Base-by-base conservation (phyloP, 2,329 filamentous ascomycete genomes). In the Penicillium rolfsii region DNA sequence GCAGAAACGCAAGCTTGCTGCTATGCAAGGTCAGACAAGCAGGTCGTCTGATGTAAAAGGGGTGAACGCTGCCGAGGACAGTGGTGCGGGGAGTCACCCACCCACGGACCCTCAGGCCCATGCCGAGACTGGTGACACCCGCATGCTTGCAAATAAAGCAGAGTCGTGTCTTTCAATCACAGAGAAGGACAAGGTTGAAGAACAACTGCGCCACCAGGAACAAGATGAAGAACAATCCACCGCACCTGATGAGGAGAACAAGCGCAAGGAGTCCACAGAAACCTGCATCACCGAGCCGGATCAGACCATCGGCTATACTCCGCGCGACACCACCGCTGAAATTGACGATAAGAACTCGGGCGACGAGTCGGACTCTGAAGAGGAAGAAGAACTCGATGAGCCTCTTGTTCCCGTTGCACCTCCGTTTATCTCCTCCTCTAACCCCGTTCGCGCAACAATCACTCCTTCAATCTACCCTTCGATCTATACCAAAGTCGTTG, bases 401-500 rank as follows among this genome's bases (percentile, higher is more conserved):
- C 82, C 89, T 11, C 77, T 93, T 30, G 74, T 97, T 3, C 93
- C 93, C 0, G 77, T 96, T 53, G 86, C 89, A 0, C 84, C 86
- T 5, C 90, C 91, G 0, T 79, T 96, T 5, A 82, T 97, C 5
- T 90, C 92, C 5, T 80, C 85, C 0, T 83, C 84, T 50, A 93
- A 96, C 71, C 84, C 89, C 0, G 87, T 97, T 75, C 90, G 93
- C 58, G 84, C 87, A 33, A 89, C 87, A 35, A 95, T 97, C 69
- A 88, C 83, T 0, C 87, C 91, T 0, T 79, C 84, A 16, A 84
- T 90, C 58, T 96, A 97, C 76, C 81, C 88, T 0, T 90, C 89
- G 50, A 91, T 98, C 59, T 97, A 96, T 80, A 89, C 90, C 73
- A 97, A 97, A 77, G 89, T 97, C 54, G 88, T 97, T 45, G 76